Percentiles rank a stretch among this genome's conserved stretches.
Evolutionary conservation across 805 yeast species (phyloP).

Genomic region (Millerozyma miso): DNA sequence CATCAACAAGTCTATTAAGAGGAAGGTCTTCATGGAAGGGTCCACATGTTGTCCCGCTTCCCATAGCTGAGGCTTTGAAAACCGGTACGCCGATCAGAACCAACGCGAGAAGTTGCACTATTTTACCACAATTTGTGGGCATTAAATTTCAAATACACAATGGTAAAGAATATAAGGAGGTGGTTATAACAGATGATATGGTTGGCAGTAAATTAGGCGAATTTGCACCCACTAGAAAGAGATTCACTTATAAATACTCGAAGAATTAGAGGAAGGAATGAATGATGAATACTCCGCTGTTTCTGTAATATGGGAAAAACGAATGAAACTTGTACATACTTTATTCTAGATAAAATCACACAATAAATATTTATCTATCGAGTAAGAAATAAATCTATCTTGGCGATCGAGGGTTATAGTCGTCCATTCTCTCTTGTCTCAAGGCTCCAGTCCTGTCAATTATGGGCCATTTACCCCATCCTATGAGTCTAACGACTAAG

Average conservation of each 20-base stretch:
- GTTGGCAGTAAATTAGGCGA: conserved; percentile 95
- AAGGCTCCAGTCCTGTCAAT: conserved; percentile 77
- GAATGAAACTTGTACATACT: background rate
- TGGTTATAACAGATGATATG: conserved; percentile 90
- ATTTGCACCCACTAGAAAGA: conserved; percentile 90
- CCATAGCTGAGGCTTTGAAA: conserved; percentile 79
- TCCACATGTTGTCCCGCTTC: conserved; percentile 91
- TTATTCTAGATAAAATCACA: background rate
- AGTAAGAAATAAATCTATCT: background rate
- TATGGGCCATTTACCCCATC: conserved; percentile 94
- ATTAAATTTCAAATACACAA: conserved; percentile 92
- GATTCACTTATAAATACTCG: conserved; percentile 75
- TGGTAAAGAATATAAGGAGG: conserved; percentile 88
- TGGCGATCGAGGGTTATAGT: conserved; percentile 31
- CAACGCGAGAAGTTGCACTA: conserved; percentile 92
- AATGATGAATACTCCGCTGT: background rate
- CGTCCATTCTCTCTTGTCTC: conserved; percentile 66
- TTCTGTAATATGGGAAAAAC: background rate
- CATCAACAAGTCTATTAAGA: conserved; percentile 25
- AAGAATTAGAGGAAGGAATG: conserved; percentile 46
- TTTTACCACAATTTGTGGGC: conserved; percentile 94
- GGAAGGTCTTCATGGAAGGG: conserved; percentile 52
- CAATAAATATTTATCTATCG: conserved; percentile 1
- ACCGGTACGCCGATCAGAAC: conserved; percentile 87
- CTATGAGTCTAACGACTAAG: conserved; percentile 67